Conservation (phyloP, 768 basidiomycete species). For the Suillus spraguei region DNA sequence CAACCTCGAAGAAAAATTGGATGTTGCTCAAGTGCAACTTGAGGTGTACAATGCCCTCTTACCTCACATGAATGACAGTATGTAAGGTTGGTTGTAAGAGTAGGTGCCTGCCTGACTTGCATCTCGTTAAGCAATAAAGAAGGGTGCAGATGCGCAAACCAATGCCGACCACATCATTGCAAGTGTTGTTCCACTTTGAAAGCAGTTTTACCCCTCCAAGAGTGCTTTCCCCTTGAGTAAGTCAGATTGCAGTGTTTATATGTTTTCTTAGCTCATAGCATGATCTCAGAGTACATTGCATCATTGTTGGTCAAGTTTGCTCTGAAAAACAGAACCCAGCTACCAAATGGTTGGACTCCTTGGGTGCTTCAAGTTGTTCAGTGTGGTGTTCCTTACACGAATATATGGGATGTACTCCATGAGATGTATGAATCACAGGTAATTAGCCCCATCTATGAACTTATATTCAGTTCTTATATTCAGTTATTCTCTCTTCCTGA, state of each 20-base stretch:
- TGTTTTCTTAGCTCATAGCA: constrained; percentile 2
- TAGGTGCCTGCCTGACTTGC: constrained; percentile 6
- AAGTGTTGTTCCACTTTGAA: constrained; percentile 73
- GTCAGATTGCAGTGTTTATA: constrained; percentile 27
- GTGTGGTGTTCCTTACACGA: constrained; percentile 77
- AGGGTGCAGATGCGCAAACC: constrained; percentile 53
- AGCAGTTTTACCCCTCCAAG: constrained; percentile 89
- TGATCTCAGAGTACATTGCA: constrained; percentile 65
- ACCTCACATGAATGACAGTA: constrained; percentile 71
- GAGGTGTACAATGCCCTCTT: constrained; percentile 76
- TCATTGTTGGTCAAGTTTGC: constrained; percentile 76
- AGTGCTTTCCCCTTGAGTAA: constrained; percentile 86
- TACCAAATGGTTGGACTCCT: constrained; percentile 82
- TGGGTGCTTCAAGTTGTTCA: constrained; percentile 76
- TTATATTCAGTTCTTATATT: no score
- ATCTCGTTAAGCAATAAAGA: constrained; percentile 48
- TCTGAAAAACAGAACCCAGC: constrained; percentile 55
- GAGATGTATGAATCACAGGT: constrained; percentile 91
- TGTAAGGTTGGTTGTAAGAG: constrained; percentile 23
- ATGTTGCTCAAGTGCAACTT: constrained; percentile 96
- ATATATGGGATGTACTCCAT: constrained; percentile 85
- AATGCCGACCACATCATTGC: constrained; percentile 65
- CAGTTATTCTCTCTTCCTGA: no score
- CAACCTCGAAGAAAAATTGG: constrained; percentile 92
- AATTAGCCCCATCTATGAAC: constrained; percentile 25